Evolutionary conservation across 441 rosid species (phyloP), one percentile per base, ranked within the genome.

Genomic region (Gossypium gossypioides): DNA sequence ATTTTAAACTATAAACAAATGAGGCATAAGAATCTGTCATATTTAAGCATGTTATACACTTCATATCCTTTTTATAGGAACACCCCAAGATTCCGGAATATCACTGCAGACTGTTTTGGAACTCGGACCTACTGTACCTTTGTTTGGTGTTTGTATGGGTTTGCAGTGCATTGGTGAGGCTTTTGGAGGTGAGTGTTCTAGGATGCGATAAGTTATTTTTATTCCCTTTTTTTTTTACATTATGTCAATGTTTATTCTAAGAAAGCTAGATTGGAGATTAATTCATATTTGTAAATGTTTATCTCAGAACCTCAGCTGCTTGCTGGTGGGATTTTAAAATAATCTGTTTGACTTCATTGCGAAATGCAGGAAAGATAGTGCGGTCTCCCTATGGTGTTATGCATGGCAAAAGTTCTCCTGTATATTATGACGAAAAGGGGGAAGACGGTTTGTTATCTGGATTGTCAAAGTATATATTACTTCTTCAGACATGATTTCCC

Each of bases 161-260:
- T 81, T 92, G 86, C 99, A 95, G 76, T 95, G 97, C 83, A 95
- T 95, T 61, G 98, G 98, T 16, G 97, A 95, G 85, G 99, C 99
- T 77, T 95, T 91, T 84, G 99, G 99, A 81, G 98, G 99, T 86
- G 27, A 76, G 84, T 64, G 68, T 72, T 77, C 61, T 57, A 57
- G 32, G 18, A 57, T 32, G 46, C 55, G 48, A 74, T 42, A 46
- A 64, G 24, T 54, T 46, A 32, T 54, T 54, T 42, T 56, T 58
- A 7, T 19, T 69, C 51, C n/a, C 13, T 2, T 34, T 44, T 46
- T 32, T 32, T 48, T n/a, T 22, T 48, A 2, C 22, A 6, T 34
- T 46, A 32, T 51, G 19, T 55, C 32, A 40, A 5, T 48, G 51
- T 68, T 5, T 18, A 37, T 60, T 18, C 42, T 6, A 2, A 74